Conservation (phyloP, 257 asterid genomes). For the Anisodus acutangulus region DNA sequence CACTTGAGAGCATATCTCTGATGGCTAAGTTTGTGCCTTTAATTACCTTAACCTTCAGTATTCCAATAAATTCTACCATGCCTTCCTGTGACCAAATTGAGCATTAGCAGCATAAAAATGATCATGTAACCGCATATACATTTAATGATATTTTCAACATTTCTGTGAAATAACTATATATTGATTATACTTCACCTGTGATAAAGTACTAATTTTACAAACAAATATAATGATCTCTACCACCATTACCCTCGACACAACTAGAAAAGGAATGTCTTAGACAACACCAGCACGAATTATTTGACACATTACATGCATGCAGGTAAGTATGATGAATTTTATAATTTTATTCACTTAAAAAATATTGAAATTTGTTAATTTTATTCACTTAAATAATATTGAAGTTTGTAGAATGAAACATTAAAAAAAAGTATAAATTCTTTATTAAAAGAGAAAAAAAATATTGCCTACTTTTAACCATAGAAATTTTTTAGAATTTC, state of each 20-base stretch:
- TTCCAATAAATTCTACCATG: slow-evolving; percentile 91
- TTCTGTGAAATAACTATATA: neutral
- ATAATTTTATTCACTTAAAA: too few species aligned
- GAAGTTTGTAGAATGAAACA: too few species aligned
- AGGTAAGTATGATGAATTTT: too few species aligned
- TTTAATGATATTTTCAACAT: slow-evolving; percentile 20
- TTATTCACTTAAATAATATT: too few species aligned
- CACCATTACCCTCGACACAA: neutral
- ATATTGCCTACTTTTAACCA: too few species aligned
- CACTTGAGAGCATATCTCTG: slow-evolving; percentile 93
- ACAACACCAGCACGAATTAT: neutral
- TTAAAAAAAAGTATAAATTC: too few species aligned
- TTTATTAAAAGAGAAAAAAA: too few species aligned
- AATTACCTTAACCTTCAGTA: slow-evolving; percentile 75
- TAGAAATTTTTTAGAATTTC: too few species aligned
- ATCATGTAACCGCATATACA: neutral
- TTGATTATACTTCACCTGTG: neutral
- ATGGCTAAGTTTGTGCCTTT: slow-evolving; percentile 86
- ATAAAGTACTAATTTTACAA: neutral
- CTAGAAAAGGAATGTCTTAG: neutral
- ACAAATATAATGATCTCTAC: neutral
- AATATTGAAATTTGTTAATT: too few species aligned
- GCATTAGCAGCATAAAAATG: slow-evolving; percentile 30
- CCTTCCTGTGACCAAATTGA: slow-evolving; percentile 67
- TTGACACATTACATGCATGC: slow-evolving; percentile 7